phyloP scores from a whole-genome alignment of 1,284 basidiomycete genomes.

The Pseudozyma hubeiensis region DNA sequence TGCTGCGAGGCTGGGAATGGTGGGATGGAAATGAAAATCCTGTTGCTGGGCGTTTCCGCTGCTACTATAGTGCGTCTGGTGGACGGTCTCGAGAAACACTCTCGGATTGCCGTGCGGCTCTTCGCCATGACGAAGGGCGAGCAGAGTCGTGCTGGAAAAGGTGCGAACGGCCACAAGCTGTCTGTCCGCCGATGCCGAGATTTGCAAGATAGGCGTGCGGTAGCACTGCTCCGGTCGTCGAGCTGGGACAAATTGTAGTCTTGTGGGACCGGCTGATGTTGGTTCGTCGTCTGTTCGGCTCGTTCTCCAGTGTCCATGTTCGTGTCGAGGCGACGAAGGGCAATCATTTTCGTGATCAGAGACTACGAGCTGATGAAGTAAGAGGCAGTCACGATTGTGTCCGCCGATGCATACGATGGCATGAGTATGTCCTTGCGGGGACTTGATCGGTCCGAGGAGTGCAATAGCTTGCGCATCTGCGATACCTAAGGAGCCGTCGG shows the following conservation, averaged over 20 bases:
- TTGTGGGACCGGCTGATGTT: constrained; percentile 3
- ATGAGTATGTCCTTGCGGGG: constrained; percentile 2
- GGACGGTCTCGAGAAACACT: constrained; percentile 9
- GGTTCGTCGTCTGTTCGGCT: constrained; percentile 16
- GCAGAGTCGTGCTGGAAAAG: constrained; percentile 21
- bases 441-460: constrained; percentile 26
- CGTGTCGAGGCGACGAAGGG: not conserved
- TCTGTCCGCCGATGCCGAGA: constrained; percentile 12
- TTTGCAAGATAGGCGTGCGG: constrained; percentile 32
- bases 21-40: constrained; percentile 23
- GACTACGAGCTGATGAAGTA: constrained; percentile 34
- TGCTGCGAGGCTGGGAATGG: not conserved
- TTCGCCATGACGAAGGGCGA: constrained; percentile 1
- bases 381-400: constrained; percentile 23
- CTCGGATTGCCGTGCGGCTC: not conserved
- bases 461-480: constrained; percentile 37
- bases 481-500: constrained; percentile 22
- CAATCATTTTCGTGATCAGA: not conserved
- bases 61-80: constrained; percentile 9
- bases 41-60: constrained; percentile 21
- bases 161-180: constrained; percentile 19
- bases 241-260: constrained; percentile 22
- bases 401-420: constrained; percentile 29
- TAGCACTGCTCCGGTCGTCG: constrained; percentile 12
- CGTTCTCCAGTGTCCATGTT: not conserved